Base-by-base conservation (phyloP, 768 basidiomycete species). In the Phylloporus sp. region DNA sequence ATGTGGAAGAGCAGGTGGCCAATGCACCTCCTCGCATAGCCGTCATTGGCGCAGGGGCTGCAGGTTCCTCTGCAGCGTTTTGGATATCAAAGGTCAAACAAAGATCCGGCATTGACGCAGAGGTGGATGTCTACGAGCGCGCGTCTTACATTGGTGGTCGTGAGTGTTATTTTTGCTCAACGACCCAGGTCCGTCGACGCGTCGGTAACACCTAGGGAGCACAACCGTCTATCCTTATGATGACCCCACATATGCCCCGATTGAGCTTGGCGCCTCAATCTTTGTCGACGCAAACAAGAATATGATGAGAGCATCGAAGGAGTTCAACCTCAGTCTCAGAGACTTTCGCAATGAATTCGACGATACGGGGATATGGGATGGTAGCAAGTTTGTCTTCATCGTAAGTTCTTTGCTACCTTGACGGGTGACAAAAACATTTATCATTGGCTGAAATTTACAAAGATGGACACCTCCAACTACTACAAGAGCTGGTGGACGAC, bases 31-130 rank as follows among this genome's bases (percentile, higher is more conserved):
- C 84, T 40, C 72, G 85, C 42, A 77, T 97, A 59, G 94, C 93
- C 8, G 84, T 97, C 62, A 81, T 97, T 48, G 94, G 94, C 16
- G 93, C 94, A 0, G 94, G 94, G 24, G 92, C 94, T 13, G 91
- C 77, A 10, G 94, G 94, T 9, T 82, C 81, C 15, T 87, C 90
- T 23, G 88, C 92, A 20, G 91, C 84, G 3, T 89, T 82, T 63
- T 89, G 92, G 85, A 84, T 95, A 47, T 78, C 80, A 18, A 87
- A 86, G 64, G 88, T 86, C 24, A 84, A 85, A 59, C 77, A 88
- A 57, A 75, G 87, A 23, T 84, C 77, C 51, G 82, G 80, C 3
- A 57, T 91, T 29, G 76, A 87, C 50, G 75, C 91, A 4, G 83
- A 88, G 46, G 76, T 97, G 13, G 91, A 95, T 60, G 80, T 97